Evolutionary conservation across 2,329 filamentous ascomycete species (phyloP), one percentile per base, ranked within the genome.

Genomic region (Colletotrichum sp.): DNA sequence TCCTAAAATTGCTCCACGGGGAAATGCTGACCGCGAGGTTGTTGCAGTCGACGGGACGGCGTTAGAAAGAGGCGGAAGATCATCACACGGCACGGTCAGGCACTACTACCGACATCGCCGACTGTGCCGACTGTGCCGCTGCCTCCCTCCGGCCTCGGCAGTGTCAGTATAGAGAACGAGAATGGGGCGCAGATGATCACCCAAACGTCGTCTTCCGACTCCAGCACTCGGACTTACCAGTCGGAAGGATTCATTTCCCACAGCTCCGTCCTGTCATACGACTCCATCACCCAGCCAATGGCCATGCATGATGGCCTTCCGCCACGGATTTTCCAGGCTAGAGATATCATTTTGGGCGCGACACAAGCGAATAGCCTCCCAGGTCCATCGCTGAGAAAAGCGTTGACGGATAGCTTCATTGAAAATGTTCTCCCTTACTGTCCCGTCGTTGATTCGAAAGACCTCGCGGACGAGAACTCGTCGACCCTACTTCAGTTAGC

Each of bases 241-340:
- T 44, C 39, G 39, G 39, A 44, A 44, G 39, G 39, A 6, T n/a
- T 44, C 18, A 44, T 44, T 44, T 44, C 39, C 39, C 39, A 44
- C 18, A n/a, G 5, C 39, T 44, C 39, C 39, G 39, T 44, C 18
- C 18, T 44, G 39, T n/a, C 39, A n/a, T 44, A 44, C 39, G 9
- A 44, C 39, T 44, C 39, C 1, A 44, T 44, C 39, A n/a, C 39
- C 9, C 18, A 44, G 18, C 18, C 39, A 44, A n/a, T 44, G 5
- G 39, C 18, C 9, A 44, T 44, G 0, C 39, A 44, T 0, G 39
- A 44, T 0, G 39, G 39, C 39, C 39, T 44, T n/a, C 18, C 9
- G 8, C 39, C 39, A 44, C 39, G 39, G 0, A 44, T 44, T n/a
- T 0, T n/a, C 18, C 39, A 4, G 39, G 39, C 39, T n/a, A 44